phyloP scores from a whole-genome alignment of 1,284 basidiomycete species.

The Tausonia pullulans region DNA sequence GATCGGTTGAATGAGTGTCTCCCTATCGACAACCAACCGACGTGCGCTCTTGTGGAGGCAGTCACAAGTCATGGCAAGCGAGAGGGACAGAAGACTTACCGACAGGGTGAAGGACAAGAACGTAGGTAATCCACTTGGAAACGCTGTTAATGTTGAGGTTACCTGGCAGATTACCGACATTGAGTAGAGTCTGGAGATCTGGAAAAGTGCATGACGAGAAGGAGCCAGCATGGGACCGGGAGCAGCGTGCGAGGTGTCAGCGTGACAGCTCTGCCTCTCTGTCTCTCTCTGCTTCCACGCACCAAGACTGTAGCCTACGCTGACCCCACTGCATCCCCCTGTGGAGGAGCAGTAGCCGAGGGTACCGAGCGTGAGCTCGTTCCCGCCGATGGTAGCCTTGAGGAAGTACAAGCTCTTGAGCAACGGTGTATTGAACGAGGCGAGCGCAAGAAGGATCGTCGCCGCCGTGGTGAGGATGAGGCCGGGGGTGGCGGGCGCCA shows the following conservation, averaged over 20 bases:
- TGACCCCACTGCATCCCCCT: slow-evolving; percentile 52
- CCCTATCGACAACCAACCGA: background rate
- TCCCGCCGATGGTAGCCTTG: slow-evolving; percentile 47
- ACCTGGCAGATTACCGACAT: slow-evolving; percentile 50
- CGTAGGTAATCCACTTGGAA: slow-evolving; percentile 83
- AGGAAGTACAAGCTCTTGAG: slow-evolving; percentile 77
- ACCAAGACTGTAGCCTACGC: slow-evolving; percentile 75
- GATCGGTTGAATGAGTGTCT: background rate
- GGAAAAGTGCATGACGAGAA: background rate
- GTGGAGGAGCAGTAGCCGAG: slow-evolving; percentile 67
- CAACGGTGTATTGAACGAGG: slow-evolving; percentile 74
- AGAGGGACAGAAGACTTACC: slow-evolving; percentile 26
- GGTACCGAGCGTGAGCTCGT: slow-evolving; percentile 63
- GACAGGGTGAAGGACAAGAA: slow-evolving; percentile 73
- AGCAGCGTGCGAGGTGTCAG: no score
- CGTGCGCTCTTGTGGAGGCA: background rate
- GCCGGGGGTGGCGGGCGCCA: slow-evolving; percentile 56
- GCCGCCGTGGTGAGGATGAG: slow-evolving; percentile 65
- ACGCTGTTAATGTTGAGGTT: slow-evolving; percentile 57
- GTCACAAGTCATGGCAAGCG: background rate
- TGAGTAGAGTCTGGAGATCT: no score
- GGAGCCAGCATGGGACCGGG: background rate
- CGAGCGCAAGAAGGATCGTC: slow-evolving; percentile 60
- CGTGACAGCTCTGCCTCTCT: no score
- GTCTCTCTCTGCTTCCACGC: slow-evolving; percentile 27